These are phyloP conservation scores for Cadophora gregata DNA, from an alignment of 2,329 filamentous ascomycete species.

Conservation along the genomic window DNA sequence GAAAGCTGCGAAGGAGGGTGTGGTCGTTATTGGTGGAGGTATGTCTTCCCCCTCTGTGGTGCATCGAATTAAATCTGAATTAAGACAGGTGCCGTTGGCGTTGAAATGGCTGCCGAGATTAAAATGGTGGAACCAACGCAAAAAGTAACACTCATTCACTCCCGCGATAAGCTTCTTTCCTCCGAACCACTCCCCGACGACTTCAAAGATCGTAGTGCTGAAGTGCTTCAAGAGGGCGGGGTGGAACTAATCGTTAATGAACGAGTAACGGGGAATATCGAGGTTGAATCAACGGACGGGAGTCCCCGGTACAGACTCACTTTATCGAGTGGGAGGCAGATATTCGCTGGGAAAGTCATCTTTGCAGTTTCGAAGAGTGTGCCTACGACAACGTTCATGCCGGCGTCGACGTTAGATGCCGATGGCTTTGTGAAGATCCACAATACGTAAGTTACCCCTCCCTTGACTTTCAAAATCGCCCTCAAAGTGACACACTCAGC, in stretches of 20 bases:
- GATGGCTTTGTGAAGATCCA: conserved; percentile 71
- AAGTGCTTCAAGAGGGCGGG: conserved; percentile 64
- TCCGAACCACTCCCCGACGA: conserved; percentile 74
- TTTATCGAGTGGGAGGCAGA: conserved; percentile 63
- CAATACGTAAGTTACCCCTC: conserved; percentile 51
- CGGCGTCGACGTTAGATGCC: conserved; percentile 60
- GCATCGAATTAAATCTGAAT: not conserved
- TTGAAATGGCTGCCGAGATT: conserved; percentile 82
- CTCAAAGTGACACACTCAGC: conserved; percentile 44
- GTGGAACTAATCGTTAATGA: conserved; percentile 69
- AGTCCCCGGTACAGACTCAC: conserved; percentile 54
- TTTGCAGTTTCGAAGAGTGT: conserved; percentile 69
- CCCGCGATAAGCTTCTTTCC: conserved; percentile 71
- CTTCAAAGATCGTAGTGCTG: conserved; percentile 66
- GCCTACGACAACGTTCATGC: conserved; percentile 69
- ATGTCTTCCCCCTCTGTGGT: conserved; percentile 23
- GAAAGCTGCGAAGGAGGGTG: conserved; percentile 57
- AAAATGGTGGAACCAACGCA: conserved; percentile 69
- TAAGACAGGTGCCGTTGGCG: conserved; percentile 71
- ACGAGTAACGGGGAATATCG: conserved; percentile 57
- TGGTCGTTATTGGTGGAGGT: conserved; percentile 78
- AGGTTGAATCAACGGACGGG: conserved; percentile 53
- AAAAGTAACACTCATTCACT: conserved; percentile 77
- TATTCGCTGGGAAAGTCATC: conserved; percentile 69
- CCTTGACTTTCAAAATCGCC: too few relatives aligned